Conservation (phyloP, 208 protist species). For the Leishmania tarentolae region DNA sequence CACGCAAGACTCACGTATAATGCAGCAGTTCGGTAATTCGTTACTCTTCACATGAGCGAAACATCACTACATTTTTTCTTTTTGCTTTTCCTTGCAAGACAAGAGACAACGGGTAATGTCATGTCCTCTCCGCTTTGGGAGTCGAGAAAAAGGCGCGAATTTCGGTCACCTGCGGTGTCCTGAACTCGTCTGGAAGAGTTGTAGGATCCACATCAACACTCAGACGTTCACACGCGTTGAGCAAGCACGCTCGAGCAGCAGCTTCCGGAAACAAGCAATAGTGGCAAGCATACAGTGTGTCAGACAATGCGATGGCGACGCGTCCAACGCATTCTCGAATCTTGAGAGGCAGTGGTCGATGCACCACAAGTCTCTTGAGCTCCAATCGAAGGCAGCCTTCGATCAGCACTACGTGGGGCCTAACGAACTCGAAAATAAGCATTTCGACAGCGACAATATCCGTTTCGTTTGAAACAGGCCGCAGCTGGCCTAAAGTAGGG, state of each 20-base stretch:
- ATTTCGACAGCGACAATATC: constrained; percentile 74
- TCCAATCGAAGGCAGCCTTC: constrained; percentile 71
- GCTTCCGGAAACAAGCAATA: constrained; percentile 75
- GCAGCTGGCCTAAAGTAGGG: constrained; percentile 13
- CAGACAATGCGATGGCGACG: constrained; percentile 56
- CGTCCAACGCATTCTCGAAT: constrained; percentile 46
- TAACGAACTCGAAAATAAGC: constrained; percentile 58
- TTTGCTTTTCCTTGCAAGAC: not conserved
- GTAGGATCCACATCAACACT: constrained; percentile 11
- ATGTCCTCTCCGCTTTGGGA: not conserved
- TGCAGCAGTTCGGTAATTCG: not conserved
- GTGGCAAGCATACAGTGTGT: constrained; percentile 47
- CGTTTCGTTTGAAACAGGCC: constrained; percentile 20
- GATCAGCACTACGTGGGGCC: constrained; percentile 66
- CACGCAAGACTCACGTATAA: not conserved
- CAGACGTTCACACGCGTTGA: constrained; percentile 36
- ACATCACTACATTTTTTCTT: not conserved
- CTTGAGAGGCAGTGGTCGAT: constrained; percentile 17
- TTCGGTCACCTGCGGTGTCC: constrained; percentile 14
- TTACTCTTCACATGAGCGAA: not conserved
- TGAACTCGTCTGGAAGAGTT: constrained; percentile 26
- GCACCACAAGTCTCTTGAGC: constrained; percentile 45
- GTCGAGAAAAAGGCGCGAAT: constrained; percentile 13
- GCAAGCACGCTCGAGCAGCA: constrained; percentile 56
- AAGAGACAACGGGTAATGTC: not conserved